phyloP scores from a whole-genome alignment of 2,329 filamentous ascomycete genomes.

The Trichoderma breve region DNA sequence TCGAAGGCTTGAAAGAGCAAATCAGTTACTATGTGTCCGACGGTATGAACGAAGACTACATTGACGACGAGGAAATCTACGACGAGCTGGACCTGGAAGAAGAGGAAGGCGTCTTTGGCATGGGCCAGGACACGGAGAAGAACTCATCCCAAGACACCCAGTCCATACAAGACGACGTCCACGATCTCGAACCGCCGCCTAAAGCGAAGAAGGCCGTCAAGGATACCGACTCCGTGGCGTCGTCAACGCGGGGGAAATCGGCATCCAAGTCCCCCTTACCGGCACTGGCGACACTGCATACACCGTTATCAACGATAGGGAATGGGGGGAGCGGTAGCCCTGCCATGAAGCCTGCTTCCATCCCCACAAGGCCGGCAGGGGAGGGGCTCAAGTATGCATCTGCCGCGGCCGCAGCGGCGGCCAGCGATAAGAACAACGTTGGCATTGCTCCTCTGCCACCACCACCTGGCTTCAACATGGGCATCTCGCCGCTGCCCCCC shows the following conservation, averaged over 20 bases:
- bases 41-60: slow-evolving; percentile 83
- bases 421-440: slow-evolving; percentile 81
- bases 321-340: slow-evolving; percentile 55
- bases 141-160: slow-evolving; percentile 94
- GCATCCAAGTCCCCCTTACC: slow-evolving; percentile 89
- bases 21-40: slow-evolving; percentile 96
- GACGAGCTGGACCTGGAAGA: slow-evolving; percentile 90
- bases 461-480: slow-evolving; percentile 64
- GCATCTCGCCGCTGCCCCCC: slow-evolving; percentile 49
- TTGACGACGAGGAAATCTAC: slow-evolving; percentile 93
- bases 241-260: slow-evolving; percentile 67
- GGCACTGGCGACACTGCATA: slow-evolving; percentile 86
- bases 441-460: slow-evolving; percentile 92
- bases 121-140: slow-evolving; percentile 76
- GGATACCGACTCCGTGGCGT: slow-evolving; percentile 54
- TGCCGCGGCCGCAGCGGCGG: slow-evolving; percentile 88
- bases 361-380: slow-evolving; percentile 79
- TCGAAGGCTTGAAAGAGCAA: slow-evolving; percentile 83
- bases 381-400: slow-evolving; percentile 97
- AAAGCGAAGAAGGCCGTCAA: slow-evolving; percentile 54
- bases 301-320: slow-evolving; percentile 60
- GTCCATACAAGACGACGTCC: slow-evolving; percentile 79
- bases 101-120: slow-evolving; percentile 84
- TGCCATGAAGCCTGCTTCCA: slow-evolving; percentile 87
- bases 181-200: slow-evolving; percentile 55